Evolutionary conservation across 1,284 basidiomycete genomes (phyloP), one percentile per base, ranked within the genome.

Genomic region (Sporisorium iseilematis-ciliati): DNA sequence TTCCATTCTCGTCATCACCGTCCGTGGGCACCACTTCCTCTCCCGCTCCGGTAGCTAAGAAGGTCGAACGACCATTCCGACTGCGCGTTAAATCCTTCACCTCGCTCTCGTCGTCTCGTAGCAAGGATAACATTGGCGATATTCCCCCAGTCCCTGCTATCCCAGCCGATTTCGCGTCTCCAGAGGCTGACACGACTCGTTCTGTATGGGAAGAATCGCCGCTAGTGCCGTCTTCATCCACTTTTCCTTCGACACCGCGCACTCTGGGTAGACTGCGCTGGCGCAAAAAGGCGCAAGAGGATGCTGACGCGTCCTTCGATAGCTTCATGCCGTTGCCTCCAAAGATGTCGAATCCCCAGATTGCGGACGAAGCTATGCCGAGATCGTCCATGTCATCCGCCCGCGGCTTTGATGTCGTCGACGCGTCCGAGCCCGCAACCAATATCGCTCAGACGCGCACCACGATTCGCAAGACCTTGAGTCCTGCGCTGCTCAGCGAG

Each of bases 391-490:
- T 66, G 63, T 75, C 72, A 4, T 75, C 67, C 12, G 38, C 52
- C 18, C 51, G 67, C 12, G 72, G 63, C 12, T 64, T 70, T 18
- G 60, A 63, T 31, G 41, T 64, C 8, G 41, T 48, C 0, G 46
- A 53, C 20, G 33, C 60, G 7, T 54, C 40, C 5, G 52, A 46
- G n/a, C n/a, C 54, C 7, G 14, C 51, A 21, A 12, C 43, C 3
- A 48, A 29, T 11, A n/a, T 58, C 14, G 57, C 58, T 2, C 63
- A 62, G 40, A 53, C 65, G 4, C 70, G 59, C 20, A 56, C 55
- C 6, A 75, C 72, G 7, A 75, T 75, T 40, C 66, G 67, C 42
- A 75, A 70, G 51, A 75, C 72, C 6, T 49, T 75, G 46, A 75
- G 72, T 35, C 72, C 72, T 12, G 64, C 66, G 5, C 57, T 75